Base-by-base conservation (phyloP, 106 monocot genomes). In the Alisma plantagoaquatica region DNA sequence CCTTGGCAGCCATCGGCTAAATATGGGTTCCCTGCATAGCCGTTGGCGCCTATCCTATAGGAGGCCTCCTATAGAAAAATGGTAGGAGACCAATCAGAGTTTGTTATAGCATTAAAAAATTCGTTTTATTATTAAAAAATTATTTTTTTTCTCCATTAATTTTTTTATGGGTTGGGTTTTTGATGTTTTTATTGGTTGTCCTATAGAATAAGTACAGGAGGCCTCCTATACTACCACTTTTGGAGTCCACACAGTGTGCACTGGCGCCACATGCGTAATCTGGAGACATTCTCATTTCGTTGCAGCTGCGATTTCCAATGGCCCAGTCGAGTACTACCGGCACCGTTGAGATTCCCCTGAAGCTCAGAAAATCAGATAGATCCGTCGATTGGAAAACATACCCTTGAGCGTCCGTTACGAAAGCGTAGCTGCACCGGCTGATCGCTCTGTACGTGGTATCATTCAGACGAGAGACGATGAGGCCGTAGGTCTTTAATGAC, bases 361-460 rank as follows among this genome's bases (percentile, higher is more conserved):
- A n/a, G n/a, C n/a, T 24, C n/a, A n/a, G n/a, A n/a, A n/a, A n/a
- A n/a, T n/a, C n/a, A n/a, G n/a, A n/a, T 28, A 74, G 42, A 33
- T 70, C 43, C 0, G 54, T 48, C 2, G n/a, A 46, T 16, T 24
- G 22, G 46, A 60, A 70, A 3, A 19, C 12, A 46, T 60, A 70
- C 49, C 46, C 27, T 2, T 64, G 41, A 1, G 50, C 25, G n/a
- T 73, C 78, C 14, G 29, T 65, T 2, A 79, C 5, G 46, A 79
- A 73, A 12, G 38, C 73, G 32, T 64, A 79, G 17, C 43, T 18
- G 49, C 73, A 73, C 0, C 31, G 43, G 16, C 52, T 73, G 44
- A 38, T 30, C 15, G 38, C n/a, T 46, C 2, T 3, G 27, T 1
- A 48, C 1, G 22, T 19, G 15, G n/a, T 38, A 22, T 52, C 22